A percentile compares a stretch with the other conserved stretches of the same genome.
Conservation (phyloP, 768 basidiomycete genomes). For the Lactarius deliciosus region DNA sequence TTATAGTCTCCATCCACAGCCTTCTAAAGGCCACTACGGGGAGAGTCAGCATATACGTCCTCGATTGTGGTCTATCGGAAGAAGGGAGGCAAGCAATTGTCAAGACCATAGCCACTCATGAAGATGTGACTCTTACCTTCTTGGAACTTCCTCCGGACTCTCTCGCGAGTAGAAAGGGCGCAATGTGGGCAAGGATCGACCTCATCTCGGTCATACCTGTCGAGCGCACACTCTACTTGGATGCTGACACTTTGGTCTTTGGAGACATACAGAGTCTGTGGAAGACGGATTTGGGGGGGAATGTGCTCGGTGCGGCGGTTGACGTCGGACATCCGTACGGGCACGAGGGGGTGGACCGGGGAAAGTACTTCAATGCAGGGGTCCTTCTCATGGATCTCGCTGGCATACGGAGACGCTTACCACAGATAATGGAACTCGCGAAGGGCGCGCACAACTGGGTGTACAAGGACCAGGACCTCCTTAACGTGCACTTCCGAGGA, state of each 20-base stretch:
- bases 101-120: conserved; percentile 33
- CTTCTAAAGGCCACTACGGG: conserved; percentile 38
- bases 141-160: conserved; percentile 39
- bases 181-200: conserved; percentile 50
- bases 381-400: conserved; percentile 53
- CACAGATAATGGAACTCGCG: conserved; percentile 35
- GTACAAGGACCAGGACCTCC: conserved; percentile 50
- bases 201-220: conserved; percentile 47
- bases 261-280: conserved; percentile 44
- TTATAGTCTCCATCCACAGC: conserved; percentile 49
- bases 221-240: conserved; percentile 52
- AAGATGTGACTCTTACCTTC: conserved; percentile 45
- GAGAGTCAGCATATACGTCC: conserved; percentile 49
- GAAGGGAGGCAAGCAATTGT: conserved; percentile 39
- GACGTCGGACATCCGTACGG: conserved; percentile 55
- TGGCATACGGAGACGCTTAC: conserved; percentile 35
- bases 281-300: conserved; percentile 45
- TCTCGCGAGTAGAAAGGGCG: conserved; percentile 35
- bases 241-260: conserved; percentile 52
- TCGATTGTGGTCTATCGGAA: conserved; percentile 46
- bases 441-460: conserved; percentile 34
- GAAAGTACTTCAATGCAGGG: conserved; percentile 55
- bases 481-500: conserved; percentile 47
- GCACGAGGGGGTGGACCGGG: conserved; percentile 37
- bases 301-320: conserved; percentile 43